Evolutionary conservation across 352 stramenopile genomes (phyloP), one percentile per base, ranked within the genome.

Genomic region (Phytophthora hibernalis): DNA sequence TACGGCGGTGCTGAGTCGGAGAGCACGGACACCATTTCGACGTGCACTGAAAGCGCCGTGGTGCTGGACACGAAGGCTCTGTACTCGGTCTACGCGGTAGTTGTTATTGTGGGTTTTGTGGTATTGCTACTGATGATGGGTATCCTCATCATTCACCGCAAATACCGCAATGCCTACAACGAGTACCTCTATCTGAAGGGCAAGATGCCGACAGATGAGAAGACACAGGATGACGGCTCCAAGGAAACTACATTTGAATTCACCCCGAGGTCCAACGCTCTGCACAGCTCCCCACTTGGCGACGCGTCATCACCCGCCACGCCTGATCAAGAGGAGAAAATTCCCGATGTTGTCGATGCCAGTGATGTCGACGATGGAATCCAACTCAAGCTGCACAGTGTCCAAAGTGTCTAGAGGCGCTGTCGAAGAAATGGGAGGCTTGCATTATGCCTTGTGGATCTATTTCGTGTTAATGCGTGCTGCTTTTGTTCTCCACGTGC

Each of bases 141-240:
- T 0, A 83, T 94, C 28, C 60, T 92, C 22, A 74, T 92, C 33
- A 79, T 85, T 12, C 83, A 94, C 53, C 83, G 85, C 50, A 94
- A 94, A 64, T 94, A 94, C 63, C 82, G 81, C 67, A 82, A 80
- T 20, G 77, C 77, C 12, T 92, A 91, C 79, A 90, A 91, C 15
- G 83, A 94, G 28, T 94, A 91, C 66, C 65, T 94, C 45, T 94
- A 94, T 49, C 65, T 94, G 43, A 94, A 94, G 75, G 83, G 83
- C 5, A 87, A 91, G 30, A 74, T 90, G 54, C 83, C 83, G 11
- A 80, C 81, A 28, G 70, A 84, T n/a, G 73, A 87, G 40, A 73
- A 74, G 31, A 75, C 67, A 12, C 76, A 83, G 9, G 79, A 85
- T 9, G 80, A 91, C 52, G 81, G 79, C 2, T 80, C 75, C 0